phyloP scores from a whole-genome alignment of 1,139 yeast species.

The Candida gigantensis region DNA sequence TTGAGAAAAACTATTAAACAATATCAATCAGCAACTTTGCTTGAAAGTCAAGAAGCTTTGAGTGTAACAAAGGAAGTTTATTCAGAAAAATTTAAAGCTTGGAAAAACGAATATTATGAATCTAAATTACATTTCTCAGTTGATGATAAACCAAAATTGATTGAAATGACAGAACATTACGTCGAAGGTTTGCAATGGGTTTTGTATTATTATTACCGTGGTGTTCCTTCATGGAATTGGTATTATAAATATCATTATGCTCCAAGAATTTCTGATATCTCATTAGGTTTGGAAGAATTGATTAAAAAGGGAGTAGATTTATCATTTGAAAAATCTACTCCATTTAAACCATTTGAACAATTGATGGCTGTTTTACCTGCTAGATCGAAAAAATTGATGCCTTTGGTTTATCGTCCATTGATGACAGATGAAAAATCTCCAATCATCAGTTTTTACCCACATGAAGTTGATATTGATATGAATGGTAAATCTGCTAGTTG shows the following conservation, averaged over 20 bases:
- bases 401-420: conserved; percentile 71
- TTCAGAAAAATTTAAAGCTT: conserved; percentile 67
- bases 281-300: conserved; percentile 62
- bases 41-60: conserved; percentile 62
- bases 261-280: conserved; percentile 87
- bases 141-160: conserved; percentile 53
- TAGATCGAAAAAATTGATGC: conserved; percentile 80
- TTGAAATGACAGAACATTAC: conserved; percentile 73
- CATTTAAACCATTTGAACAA: conserved; percentile 93
- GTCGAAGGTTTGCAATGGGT: conserved; percentile 97
- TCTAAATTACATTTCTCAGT: conserved; percentile 72
- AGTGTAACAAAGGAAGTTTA: conserved; percentile 65
- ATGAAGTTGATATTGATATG: conserved; percentile 82
- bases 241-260: conserved; percentile 85
- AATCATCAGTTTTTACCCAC: conserved; percentile 87
- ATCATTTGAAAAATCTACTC: conserved; percentile 67
- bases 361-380: conserved; percentile 98
- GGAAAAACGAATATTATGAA: conserved; percentile 84
- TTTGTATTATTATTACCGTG: conserved; percentile 81
- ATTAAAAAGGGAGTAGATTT: conserved; percentile 42
- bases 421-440: conserved; percentile 93
- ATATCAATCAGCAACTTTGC: conserved; percentile 71
- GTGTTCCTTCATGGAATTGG: conserved; percentile 96
- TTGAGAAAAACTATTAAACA: conserved; percentile 52
- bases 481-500: conserved; percentile 95